phyloP scores from a whole-genome alignment of 441 rosid species.

The Arabidopsis hybrid region DNA sequence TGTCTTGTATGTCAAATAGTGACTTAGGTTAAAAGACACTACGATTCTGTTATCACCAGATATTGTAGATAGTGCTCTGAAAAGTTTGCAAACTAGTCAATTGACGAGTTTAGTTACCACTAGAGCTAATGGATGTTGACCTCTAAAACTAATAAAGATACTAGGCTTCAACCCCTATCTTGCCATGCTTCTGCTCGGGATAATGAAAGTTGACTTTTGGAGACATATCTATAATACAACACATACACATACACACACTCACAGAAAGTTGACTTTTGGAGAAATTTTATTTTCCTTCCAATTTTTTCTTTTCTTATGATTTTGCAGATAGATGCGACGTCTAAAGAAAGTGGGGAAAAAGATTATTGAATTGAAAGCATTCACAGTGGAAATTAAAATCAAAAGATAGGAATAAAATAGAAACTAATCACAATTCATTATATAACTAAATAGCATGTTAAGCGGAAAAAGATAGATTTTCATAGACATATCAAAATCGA shows the following conservation, averaged over 20 bases:
- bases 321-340: no score
- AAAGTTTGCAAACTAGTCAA: no score
- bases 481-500: neutral
- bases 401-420: neutral
- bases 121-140: neutral
- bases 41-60: neutral
- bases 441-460: no score
- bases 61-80: neutral
- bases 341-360: no score
- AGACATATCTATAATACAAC: neutral
- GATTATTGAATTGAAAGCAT: no score
- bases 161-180: neutral
- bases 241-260: neutral
- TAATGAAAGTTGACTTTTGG: neutral
- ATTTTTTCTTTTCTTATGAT: no score
- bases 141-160: neutral
- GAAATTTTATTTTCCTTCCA: neutral
- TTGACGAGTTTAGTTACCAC: constrained; percentile 1
- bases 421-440: neutral
- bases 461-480: neutral
- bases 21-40: neutral
- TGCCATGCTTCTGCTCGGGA: neutral
- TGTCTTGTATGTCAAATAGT: neutral
- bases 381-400: no score
- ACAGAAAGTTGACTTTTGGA: constrained; percentile 3